Base-by-base conservation (phyloP, 225 moss, liverwort and hornwort genomes). In the Sphagnum tenellum region DNA sequence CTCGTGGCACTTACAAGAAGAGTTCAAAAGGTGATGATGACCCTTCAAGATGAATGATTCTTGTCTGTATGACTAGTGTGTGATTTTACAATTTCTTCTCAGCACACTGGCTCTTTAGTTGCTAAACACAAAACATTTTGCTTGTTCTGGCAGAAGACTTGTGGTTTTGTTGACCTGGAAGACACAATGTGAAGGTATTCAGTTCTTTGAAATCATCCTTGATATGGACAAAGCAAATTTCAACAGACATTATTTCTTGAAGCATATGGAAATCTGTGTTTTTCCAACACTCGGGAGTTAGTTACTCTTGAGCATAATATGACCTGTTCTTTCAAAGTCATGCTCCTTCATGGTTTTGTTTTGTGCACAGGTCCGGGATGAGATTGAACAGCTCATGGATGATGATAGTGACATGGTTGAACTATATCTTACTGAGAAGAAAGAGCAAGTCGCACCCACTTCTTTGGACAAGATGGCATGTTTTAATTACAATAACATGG, bases 381-480 rank as follows among this genome's bases (percentile, higher is more conserved):
- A 98, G 80, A 87, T 98, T 49, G 96, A 98, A 73, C 96, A 98
- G 67, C 67, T 98, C 12, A 98, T 98, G 96, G 96, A 98, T 51
- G 96, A 98, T 58, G 96, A 98, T 72, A 85, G 93, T 44, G 96
- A 98, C 70, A 98, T 98, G 96, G 88, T 90, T 51, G 96, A 93
- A 55, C 92, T 98, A 93, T 98, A 98, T 69, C 60, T 98, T 48
- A 98, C 93, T 48, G 79, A 77, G 62, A 98, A 98, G 72, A 76
- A 79, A 76, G 81, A 81, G 58, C 53, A 55, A 4, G 62, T 71
- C 70, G 70, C 77, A 48, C 81, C 81, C n/a, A 66, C 74, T 3
- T 86, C 77, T 62, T 75, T 74, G 10, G 76, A 78, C 63, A 87
- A 75, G 56, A 74, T 83, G 50, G 70, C 74, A 56, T 51, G 76